Evolutionary conservation across 495 filamentous ascomycete genomes (phyloP), one percentile per base, ranked within the genome.

Genomic region (Lichina pygmaea): DNA sequence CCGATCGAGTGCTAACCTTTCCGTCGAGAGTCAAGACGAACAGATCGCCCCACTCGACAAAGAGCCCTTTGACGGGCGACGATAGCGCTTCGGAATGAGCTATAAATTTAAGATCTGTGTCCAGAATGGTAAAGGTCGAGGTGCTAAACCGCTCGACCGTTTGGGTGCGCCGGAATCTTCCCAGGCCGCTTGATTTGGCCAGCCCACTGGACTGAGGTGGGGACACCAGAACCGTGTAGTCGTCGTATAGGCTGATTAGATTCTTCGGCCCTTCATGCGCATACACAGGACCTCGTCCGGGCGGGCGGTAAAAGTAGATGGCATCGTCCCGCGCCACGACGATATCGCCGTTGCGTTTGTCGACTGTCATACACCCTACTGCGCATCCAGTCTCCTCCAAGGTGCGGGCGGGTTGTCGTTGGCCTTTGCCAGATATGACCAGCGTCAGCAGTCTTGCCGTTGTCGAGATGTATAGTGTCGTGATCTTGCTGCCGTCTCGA

Each of bases 311-410:
- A 44, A 77, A 82, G 61, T 93, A 93, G 46, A 97, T 75, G 3
- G 86, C 89, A 70, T 97, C 89, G 50, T 94, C 86, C 41, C 89
- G 66, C 2, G 74, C 89, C 24, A 95, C 78, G 15, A 95, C 71
- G 44, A 97, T 76, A 51, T 94, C 81, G 0, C 78, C 81, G 6
- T 72, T 79, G 47, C 68, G 67, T 47, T 68, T 68, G 55, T 92
- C 81, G 11, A 85, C 63, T 3, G 81, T 81, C 86, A 97, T 93
- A 53, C 89, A 97, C 0, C 84, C 84, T 32, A 92, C 69, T 11
- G 69, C 86, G 56, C 86, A 93, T 1, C 89, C 89, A 11, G 69
- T 70, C 48, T 93, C 82, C 50, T 97, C 89, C 13, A 97, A 63
- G 8, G 81, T 75, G 41, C 80, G 74, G 8, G 86, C 80, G 9